A percentile compares a stretch with the other conserved stretches of the same genome.
Conservation (phyloP, 768 basidiomycete species). For the Ramaria sp. region DNA sequence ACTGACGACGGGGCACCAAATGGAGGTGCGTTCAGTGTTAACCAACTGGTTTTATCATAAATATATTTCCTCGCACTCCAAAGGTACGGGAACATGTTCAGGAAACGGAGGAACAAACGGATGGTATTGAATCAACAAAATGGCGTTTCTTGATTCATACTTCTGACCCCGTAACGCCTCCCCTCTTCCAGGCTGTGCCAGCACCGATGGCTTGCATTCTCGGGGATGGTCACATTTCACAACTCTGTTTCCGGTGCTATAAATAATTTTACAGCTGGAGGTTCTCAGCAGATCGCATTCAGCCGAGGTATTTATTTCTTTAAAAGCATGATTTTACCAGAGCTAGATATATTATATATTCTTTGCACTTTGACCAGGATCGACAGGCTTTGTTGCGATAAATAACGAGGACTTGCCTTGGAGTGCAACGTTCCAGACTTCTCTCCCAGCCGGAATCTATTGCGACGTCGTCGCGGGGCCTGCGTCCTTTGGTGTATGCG, state of each 20-base stretch:
- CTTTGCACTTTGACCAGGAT: constrained; percentile 23
- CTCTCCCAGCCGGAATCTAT: constrained; percentile 45
- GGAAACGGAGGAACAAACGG: constrained; percentile 41
- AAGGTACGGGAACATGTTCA: constrained; percentile 40
- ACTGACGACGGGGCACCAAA: constrained; percentile 52
- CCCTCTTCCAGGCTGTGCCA: constrained; percentile 37
- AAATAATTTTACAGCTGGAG: constrained; percentile 47
- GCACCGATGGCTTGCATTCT: constrained; percentile 46
- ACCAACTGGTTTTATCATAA: background rate
- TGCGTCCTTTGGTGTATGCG: constrained; percentile 31
- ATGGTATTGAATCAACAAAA: constrained; percentile 28
- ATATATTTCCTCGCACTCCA: background rate
- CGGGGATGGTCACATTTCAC: constrained; percentile 33
- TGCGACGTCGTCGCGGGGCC: constrained; percentile 54
- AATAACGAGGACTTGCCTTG: constrained; percentile 51
- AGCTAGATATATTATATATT: background rate
- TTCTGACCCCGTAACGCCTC: too few species aligned
- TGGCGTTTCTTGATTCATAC: too few species aligned
- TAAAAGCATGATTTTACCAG: background rate
- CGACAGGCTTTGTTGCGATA: constrained; percentile 52
- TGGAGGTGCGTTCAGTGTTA: constrained; percentile 23
- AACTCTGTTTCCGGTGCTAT: constrained; percentile 18
- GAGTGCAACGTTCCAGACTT: constrained; percentile 45
- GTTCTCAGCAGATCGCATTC: constrained; percentile 53
- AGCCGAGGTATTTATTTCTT: constrained; percentile 41